Percentiles rank a stretch among this genome's conserved stretches.
Evolutionary conservation across 1,139 yeast genomes (phyloP).

Genomic region (Candida gigantensis): DNA sequence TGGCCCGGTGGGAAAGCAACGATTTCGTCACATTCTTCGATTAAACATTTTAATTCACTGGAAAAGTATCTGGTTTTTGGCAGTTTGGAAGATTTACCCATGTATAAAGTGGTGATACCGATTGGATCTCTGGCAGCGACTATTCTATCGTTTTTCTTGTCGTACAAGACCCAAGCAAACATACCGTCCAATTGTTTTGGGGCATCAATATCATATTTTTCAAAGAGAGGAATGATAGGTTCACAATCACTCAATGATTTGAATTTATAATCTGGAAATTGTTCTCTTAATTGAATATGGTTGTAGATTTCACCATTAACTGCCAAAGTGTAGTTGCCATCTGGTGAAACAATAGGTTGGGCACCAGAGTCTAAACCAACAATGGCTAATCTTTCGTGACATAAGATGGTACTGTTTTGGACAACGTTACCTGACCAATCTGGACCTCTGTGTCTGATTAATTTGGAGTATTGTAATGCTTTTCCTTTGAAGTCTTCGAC

Average conservation of each 20-base stretch:
- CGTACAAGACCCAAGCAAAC: slow-evolving; percentile 95
- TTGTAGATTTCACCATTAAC: slow-evolving; percentile 98
- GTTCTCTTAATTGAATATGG: slow-evolving; percentile 84
- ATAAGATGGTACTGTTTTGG: slow-evolving; percentile 75
- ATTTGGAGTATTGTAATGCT: slow-evolving; percentile 86
- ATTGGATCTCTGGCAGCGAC: slow-evolving; percentile 98
- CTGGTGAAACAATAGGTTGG: slow-evolving; percentile 87
- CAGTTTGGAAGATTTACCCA: slow-evolving; percentile 75
- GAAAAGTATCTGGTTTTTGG: slow-evolving; percentile 88
- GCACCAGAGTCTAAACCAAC: slow-evolving; percentile 97
- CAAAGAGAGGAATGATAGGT: slow-evolving; percentile 89
- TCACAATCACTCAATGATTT: slow-evolving; percentile 95
- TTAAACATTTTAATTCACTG: slow-evolving; percentile 88
- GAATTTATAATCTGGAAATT: slow-evolving; percentile 70
- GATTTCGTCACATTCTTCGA: slow-evolving; percentile 92
- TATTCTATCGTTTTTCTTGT: slow-evolving; percentile 78
- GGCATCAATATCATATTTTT: slow-evolving; percentile 84
- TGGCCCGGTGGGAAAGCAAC: slow-evolving; percentile 98
- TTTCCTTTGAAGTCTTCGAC: slow-evolving; percentile 78
- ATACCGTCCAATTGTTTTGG: slow-evolving; percentile 95
- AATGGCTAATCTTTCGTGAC: slow-evolving; percentile 95
- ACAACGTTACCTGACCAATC: slow-evolving; percentile 95
- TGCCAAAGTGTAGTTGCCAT: slow-evolving; percentile 70
- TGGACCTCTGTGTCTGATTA: slow-evolving; percentile 98
- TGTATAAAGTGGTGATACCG: slow-evolving; percentile 93